phyloP scores from a whole-genome alignment of 345 rosid species.

The Alliaria petiolata region DNA sequence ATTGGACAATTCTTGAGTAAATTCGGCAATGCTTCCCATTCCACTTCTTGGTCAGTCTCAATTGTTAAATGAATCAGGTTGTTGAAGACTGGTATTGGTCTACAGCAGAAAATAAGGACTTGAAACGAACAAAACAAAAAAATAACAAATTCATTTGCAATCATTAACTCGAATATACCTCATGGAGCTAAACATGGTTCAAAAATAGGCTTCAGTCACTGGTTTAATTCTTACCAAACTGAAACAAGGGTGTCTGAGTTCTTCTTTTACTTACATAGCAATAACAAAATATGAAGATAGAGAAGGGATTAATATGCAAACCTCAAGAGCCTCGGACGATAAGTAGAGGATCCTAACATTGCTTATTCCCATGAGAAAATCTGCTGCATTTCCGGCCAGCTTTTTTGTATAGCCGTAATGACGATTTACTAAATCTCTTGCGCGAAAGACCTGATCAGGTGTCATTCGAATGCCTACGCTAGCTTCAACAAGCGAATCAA shows the following conservation, averaged over 20 bases:
- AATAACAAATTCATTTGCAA: background rate
- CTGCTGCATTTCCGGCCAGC: background rate
- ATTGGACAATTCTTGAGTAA: slow-evolving; percentile 17
- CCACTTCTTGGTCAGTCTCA: slow-evolving; percentile 6
- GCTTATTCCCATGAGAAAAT: slow-evolving; percentile 6
- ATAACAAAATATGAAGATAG: background rate
- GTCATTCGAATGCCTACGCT: slow-evolving; percentile 2
- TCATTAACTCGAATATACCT: background rate
- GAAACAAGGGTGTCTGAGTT: background rate
- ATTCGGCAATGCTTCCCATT: slow-evolving; percentile 11
- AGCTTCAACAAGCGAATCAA: slow-evolving; percentile 23
- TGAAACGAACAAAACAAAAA: background rate
- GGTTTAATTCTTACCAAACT: background rate
- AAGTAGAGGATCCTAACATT: slow-evolving; percentile 20
- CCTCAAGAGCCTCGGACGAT: slow-evolving; percentile 22
- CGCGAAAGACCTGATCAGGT: background rate
- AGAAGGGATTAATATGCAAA: background rate
- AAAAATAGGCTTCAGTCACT: background rate
- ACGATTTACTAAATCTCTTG: background rate
- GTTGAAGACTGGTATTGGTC: slow-evolving; percentile 15
- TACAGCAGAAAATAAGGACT: slow-evolving; percentile 23
- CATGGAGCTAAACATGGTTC: background rate
- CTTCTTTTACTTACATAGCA: background rate
- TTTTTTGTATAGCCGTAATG: background rate
- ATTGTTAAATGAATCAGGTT: slow-evolving; percentile 15